Evolutionary conservation across 768 basidiomycete species (phyloP), one percentile per base, ranked within the genome.

Genomic region (Sporobolomyces roseus): DNA sequence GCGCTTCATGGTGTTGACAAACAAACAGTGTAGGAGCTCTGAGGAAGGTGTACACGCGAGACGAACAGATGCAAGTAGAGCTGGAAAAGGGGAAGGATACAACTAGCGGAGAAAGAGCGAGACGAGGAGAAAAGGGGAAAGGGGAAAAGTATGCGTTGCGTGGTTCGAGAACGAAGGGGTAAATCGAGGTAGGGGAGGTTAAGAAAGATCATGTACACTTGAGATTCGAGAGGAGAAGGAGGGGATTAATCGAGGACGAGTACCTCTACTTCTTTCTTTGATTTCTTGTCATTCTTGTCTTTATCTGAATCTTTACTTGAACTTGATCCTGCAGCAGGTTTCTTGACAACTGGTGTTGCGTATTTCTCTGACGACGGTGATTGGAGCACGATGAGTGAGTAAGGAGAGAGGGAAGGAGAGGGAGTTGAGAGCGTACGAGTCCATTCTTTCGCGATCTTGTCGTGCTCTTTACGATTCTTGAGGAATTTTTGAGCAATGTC

Each of bases 401-500:
- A 41, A 41, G 38, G 17, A 41, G 38, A 17, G 38, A 29, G 30
- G 21, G 27, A 32, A 12, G 36, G 13, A 3, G 9, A 1, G 3
- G 13, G 29, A n/a, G 48, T 14, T 13, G 48, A 25, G n/a, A 3
- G 27, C 51, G 38, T 30, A 70, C 68, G 45, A 7, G 72, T 70
- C 72, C 66, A 68, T 16, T 72, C 71, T 41, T 49, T 43, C 19
- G 71, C 71, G 14, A 27, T 61, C 60, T 64, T 54, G 62, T 73
- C 68, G 61, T 69, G 68, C 33, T 58, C 68, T 35, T 63, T 61
- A 23, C 72, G 49, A 46, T 70, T 64, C 68, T 65, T 69, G 29
- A 63, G 50, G 58, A 48, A 73, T 7, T 29, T 33, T 35, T 73
- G 67, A 3, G 72, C 72, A 17, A 73, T 73, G 61, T 73, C 72